Conservation (phyloP, 2,329 filamentous ascomycete genomes). For the Pseudocercospora vitis region DNA sequence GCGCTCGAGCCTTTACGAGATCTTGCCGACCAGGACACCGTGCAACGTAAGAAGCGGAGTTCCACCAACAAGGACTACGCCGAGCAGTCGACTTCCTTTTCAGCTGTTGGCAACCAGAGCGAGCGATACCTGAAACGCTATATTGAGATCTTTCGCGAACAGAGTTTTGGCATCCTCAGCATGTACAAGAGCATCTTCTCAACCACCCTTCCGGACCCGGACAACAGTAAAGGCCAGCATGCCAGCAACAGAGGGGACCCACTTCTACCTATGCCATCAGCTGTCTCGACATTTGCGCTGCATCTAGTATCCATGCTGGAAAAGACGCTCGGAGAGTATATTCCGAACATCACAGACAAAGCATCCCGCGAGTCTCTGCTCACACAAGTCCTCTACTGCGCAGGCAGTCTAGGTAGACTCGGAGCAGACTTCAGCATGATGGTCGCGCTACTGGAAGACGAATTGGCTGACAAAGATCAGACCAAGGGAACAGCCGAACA, state of each 20-base stretch:
- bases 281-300: constrained; percentile 79
- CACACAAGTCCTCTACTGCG: constrained; percentile 91
- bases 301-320: constrained; percentile 79
- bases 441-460: constrained; percentile 63
- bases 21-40: constrained; percentile 81
- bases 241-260: constrained; percentile 32
- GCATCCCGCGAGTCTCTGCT: constrained; percentile 80
- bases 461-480: constrained; percentile 53
- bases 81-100: constrained; percentile 42
- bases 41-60: constrained; percentile 41
- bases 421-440: constrained; percentile 93
- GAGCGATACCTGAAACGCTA: constrained; percentile 93
- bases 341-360: constrained; percentile 79
- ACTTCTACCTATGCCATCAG: constrained; percentile 64
- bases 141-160: constrained; percentile 95
- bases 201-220: constrained; percentile 48
- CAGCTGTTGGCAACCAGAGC: constrained; percentile 81
- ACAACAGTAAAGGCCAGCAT: constrained; percentile 1
- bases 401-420: constrained; percentile 81
- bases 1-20: constrained; percentile 83
- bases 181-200: constrained; percentile 92
- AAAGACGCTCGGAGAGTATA: constrained; percentile 70
- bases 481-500: constrained; percentile 47
- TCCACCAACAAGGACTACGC: constrained; percentile 31
- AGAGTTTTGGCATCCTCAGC: constrained; percentile 92